Evolutionary conservation across 331 rosid species (phyloP).

Genomic region (Malus hybrid): DNA sequence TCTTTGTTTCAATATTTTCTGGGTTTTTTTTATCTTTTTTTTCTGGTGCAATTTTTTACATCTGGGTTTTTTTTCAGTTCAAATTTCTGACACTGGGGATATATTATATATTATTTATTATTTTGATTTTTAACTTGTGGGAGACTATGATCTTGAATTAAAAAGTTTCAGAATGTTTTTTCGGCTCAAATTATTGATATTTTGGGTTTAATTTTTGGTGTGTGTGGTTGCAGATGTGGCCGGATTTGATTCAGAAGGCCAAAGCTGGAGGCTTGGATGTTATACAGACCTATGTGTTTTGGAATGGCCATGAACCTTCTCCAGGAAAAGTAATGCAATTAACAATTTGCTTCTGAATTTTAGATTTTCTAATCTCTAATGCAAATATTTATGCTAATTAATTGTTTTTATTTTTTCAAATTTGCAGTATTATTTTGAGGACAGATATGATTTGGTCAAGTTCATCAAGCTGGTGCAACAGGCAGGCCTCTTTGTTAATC

Average conservation of each 20-base stretch:
- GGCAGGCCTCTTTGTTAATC: slow-evolving; percentile 87
- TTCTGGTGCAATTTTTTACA: neutral
- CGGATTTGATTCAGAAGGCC: slow-evolving; percentile 82
- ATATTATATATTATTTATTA: too few species aligned
- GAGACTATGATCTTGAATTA: neutral
- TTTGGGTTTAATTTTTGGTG: neutral
- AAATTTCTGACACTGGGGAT: too few species aligned
- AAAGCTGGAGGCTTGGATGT: slow-evolving; percentile 99
- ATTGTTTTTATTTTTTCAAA: neutral
- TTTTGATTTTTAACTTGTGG: too few species aligned
- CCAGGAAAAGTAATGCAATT: slow-evolving; percentile 56
- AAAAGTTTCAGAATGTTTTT: neutral
- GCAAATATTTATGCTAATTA: neutral
- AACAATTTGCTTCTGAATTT: neutral
- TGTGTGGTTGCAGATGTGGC: slow-evolving; percentile 76
- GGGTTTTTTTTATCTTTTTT: neutral
- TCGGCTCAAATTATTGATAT: neutral
- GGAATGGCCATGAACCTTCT: slow-evolving; percentile 97
- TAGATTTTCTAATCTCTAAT: neutral
- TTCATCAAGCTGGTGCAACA: slow-evolving; percentile 82
- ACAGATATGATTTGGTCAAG: slow-evolving; percentile 77
- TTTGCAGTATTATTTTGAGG: slow-evolving; percentile 78
- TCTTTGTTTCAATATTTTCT: neutral
- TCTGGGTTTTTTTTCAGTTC: neutral
- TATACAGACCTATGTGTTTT: slow-evolving; percentile 89